phyloP scores from a whole-genome alignment of 805 yeast species.

The Candida khao-thaluensis region DNA sequence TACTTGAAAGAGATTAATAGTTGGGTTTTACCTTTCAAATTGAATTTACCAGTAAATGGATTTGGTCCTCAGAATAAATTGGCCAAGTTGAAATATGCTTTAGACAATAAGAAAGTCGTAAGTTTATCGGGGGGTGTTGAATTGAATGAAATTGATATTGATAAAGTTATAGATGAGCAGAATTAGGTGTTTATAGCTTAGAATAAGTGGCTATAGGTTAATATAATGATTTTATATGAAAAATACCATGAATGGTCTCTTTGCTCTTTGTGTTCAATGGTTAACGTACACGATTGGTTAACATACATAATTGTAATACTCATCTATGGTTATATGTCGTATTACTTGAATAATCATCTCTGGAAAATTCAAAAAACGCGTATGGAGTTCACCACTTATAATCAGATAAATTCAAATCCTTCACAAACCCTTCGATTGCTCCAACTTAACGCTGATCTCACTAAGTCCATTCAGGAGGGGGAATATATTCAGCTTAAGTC shows the following conservation, averaged over 20 bases:
- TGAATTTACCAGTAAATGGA: constrained; percentile 69
- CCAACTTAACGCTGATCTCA: constrained; percentile 51
- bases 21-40: constrained; percentile 69
- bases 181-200: constrained; percentile 36
- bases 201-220: not conserved
- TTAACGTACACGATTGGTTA: too few relatives aligned
- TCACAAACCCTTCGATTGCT: constrained; percentile 44
- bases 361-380: not conserved
- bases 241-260: too few relatives aligned
- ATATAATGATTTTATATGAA: constrained; percentile 3
- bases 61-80: constrained; percentile 72
- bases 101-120: constrained; percentile 47
- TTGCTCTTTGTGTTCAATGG: too few relatives aligned
- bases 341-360: too few relatives aligned
- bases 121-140: constrained; percentile 66
- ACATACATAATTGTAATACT: too few relatives aligned
- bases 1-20: constrained; percentile 57
- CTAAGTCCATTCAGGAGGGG: constrained; percentile 31
- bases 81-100: constrained; percentile 57
- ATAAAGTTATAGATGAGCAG: constrained; percentile 63
- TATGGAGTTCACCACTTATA: constrained; percentile 4
- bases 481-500: constrained; percentile 39
- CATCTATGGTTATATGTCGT: too few relatives aligned
- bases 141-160: constrained; percentile 70
- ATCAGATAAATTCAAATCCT: constrained; percentile 7